Evolutionary conservation across 129 eudicot genomes (phyloP), one percentile per base, ranked within the genome.

Genomic region (Apium graveolens): DNA sequence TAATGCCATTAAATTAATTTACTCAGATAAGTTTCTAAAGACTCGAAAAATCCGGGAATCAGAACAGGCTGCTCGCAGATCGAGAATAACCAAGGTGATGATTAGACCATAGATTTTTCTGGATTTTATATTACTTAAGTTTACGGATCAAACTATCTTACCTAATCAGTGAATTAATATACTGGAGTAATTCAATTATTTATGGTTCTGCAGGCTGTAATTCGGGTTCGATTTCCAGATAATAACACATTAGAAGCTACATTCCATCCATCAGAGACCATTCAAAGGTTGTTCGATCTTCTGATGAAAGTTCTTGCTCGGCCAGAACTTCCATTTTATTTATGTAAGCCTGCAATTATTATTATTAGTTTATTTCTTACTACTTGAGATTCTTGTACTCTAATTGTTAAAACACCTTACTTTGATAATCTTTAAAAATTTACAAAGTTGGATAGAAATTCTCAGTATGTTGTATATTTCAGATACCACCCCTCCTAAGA

Each of bases 401-500:
- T 57, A 24, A 27, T 29, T 27, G 24, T 76, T 26, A 1, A 29
- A 42, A 24, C 14, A 35, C 37, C 35, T 45, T 78, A 5, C 66
- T 43, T 46, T 18, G 18, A n/a, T 77, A 29, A 60, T 12, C 55
- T 41, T 27, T 42, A 37, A 41, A 63, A 63, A 62, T 60, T 26
- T 20, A 4, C 24, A 78, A 27, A 11, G 63, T 55, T 34, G 38
- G 63, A 8, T 35, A 44, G 16, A 42, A 76, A 53, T 34, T n/a
- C 34, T 46, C 31, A 55, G 16, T 72, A 24, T 66, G 51, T 57
- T 45, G 44, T 70, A 73, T 60, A 62, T 82, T 76, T 53, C 86
- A 93, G 98, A 85, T 73, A 94, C 98, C 24, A 88, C 97, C 69
- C 98, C 98, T 84, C 98, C 98, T 21, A 94, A 91, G 87, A 90